phyloP scores from a whole-genome alignment of 768 basidiomycete species.

The Suillus fuscotomentosus region DNA sequence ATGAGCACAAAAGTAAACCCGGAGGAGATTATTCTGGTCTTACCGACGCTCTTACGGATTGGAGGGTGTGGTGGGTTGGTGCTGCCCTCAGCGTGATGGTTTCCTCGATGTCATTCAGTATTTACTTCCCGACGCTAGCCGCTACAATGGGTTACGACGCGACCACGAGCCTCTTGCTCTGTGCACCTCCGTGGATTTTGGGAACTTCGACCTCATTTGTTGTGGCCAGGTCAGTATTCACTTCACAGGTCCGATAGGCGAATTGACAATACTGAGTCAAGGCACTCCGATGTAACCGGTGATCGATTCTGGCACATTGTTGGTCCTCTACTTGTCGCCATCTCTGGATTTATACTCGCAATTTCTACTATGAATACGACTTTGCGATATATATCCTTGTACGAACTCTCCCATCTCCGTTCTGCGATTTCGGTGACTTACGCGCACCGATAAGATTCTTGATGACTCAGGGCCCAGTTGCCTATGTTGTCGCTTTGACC shows the following conservation, averaged over 20 bases:
- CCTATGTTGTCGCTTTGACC: conserved; percentile 59
- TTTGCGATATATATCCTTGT: conserved; percentile 66
- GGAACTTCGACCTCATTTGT: conserved; percentile 55
- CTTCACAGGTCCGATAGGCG: not conserved
- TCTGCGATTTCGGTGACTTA: not conserved
- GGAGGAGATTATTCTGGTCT: conserved; percentile 44
- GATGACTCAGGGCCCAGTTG: conserved; percentile 70
- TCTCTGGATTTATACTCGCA: conserved; percentile 65
- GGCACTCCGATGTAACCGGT: conserved; percentile 67
- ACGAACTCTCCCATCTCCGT: conserved; percentile 16
- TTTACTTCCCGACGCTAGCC: conserved; percentile 75
- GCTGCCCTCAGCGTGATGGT: conserved; percentile 55
- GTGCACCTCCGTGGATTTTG: conserved; percentile 73
- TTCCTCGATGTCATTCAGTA: conserved; percentile 68
- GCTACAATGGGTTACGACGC: conserved; percentile 67
- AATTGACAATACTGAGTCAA: conserved; percentile 19
- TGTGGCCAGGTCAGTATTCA: conserved; percentile 41
- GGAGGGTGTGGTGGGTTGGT: conserved; percentile 82
- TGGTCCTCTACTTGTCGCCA: conserved; percentile 49
- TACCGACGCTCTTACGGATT: conserved; percentile 58
- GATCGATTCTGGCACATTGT: conserved; percentile 76
- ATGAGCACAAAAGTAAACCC: conserved; percentile 41
- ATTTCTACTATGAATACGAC: conserved; percentile 59
- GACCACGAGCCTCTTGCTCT: conserved; percentile 66
- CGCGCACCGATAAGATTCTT: conserved; percentile 51